Base-by-base conservation (phyloP, 73 alveolate species). In the Blepharisma stoltei region DNA sequence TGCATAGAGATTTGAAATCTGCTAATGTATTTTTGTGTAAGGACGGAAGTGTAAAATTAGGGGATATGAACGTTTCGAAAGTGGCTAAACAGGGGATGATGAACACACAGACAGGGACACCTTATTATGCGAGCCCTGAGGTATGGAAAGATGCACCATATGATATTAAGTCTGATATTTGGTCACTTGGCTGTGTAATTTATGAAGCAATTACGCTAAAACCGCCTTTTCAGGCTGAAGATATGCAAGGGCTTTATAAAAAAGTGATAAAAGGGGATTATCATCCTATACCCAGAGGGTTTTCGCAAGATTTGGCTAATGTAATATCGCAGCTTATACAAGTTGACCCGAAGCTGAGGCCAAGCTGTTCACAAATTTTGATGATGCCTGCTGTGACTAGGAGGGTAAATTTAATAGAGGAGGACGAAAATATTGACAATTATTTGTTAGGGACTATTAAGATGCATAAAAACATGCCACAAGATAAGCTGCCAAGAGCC, bases 131-230 rank as follows among this genome's bases (percentile, higher is more conserved):
- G 73, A 84, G 93, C 20, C 97, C 97, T 7, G 89, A 91, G 76
- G 89, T 90, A n/a, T 83, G 93, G 89, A 87, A 87, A 18, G 90
- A 90, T 53, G 81, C 81, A 77, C 95, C 96, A 6, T 92, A 90
- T 54, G 88, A 88, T 83, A 75, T 81, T n/a, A 91, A 91, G 76
- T 77, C 95, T 54, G 96, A 91, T 78, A 91, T 91, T 6, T 91
- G 95, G 95, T 83, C 91, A 38, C 46, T 87, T 20, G 94, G 94
- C n/a, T 78, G 88, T 78, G 90, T 87, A 0, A 27, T 87, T 25
- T 87, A 87, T 68, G 94, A 87, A 84, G 77, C 86, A 73, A 70
- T 70, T 55, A 60, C 86, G 45, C 82, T 87, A 2, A 67, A 84
- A 44, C 85, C 90, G 27, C 94, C 94, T 0, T 85, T 85, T 38